A percentile compares a stretch with the other conserved stretches of the same genome.
Conservation (phyloP, 805 yeast species). For the Candida orba region DNA sequence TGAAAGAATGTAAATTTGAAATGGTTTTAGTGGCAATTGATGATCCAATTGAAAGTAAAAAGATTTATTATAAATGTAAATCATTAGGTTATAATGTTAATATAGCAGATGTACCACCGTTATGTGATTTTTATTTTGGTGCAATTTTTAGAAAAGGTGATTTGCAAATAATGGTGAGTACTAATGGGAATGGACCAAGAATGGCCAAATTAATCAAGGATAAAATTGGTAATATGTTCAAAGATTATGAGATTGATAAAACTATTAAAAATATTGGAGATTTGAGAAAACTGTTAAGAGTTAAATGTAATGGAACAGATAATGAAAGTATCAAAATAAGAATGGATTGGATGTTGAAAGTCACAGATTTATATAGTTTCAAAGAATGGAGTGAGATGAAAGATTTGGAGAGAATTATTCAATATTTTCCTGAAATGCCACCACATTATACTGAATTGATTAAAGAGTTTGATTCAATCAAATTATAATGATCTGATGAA, state of each 20-base stretch:
- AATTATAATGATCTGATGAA: too few relatives aligned
- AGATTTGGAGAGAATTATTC: conserved; percentile 32
- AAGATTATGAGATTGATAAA: conserved; percentile 35
- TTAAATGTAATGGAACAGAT: conserved; percentile 38
- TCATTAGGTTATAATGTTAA: conserved; percentile 52
- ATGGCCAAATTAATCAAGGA: conserved; percentile 57
- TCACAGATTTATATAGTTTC: conserved; percentile 55
- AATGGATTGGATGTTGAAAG: conserved; percentile 63
- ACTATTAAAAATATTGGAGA: conserved; percentile 57
- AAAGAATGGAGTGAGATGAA: conserved; percentile 49
- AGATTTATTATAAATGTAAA: conserved; percentile 46
- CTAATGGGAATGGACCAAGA: conserved; percentile 78
- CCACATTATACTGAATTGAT: conserved; percentile 22
- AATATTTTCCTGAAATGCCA: conserved; percentile 44
- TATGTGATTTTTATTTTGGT: conserved; percentile 84
- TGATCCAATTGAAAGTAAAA: conserved; percentile 52
- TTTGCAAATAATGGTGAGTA: conserved; percentile 72
- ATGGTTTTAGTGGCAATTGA: conserved; percentile 71
- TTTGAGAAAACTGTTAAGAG: conserved; percentile 45
- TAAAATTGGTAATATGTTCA: conserved; percentile 38
- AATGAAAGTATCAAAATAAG: conserved; percentile 44
- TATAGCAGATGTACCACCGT: conserved; percentile 77
- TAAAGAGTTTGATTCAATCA: neutral
- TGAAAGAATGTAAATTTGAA: conserved; percentile 37
- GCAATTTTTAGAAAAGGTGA: conserved; percentile 67